Base-by-base conservation (phyloP, 2,329 filamentous ascomycete genomes). In the Mariannaea sp. region DNA sequence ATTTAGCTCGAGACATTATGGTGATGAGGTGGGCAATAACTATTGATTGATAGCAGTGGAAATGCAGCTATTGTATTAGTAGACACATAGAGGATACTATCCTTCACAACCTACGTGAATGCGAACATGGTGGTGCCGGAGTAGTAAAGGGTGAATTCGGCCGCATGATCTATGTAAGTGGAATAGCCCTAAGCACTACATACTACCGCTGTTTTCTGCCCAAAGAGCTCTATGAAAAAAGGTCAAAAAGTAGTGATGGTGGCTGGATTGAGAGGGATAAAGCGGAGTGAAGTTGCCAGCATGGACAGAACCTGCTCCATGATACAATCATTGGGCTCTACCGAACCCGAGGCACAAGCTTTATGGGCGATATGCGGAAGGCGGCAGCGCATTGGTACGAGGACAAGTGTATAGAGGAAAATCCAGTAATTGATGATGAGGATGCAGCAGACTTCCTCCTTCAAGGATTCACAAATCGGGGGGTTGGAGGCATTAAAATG, bases 251-350 rank as follows among this genome's bases (percentile, higher is more conserved):
- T 27, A 41, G 38, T 12, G 22, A 14, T 16, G n/a, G 38, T 41
- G 38, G 38, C 14, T 41, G 38, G 38, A 41, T 41, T 14, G 22
- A 41, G 22, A 41, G 38, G 13, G 38, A 41, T n/a, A 26, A 27
- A 27, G 22, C 20, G 13, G 38, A 41, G 38, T 41, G 22, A 22
- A 41, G 20, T 41, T 41, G 22, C 16, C n/a, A n/a, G 24, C 27
- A 41, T 41, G 9, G 12, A 41, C n/a, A 22, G 17, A 27, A 13
- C 22, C 38, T 41, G 7, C 22, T 41, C n/a, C n/a, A 9, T 22
- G 22, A 41, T 41, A 41, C 16, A 41, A 10, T 41, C 38, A 20
- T 40, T 8, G n/a, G 38, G 19, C 38, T 40, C 38, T 40, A 40
- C 17, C 7, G 14, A 40, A 14, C 19, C 38, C 19, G 22, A 14